Base-by-base conservation (phyloP, 345 rosid species). In the Sisymbrium irio region DNA sequence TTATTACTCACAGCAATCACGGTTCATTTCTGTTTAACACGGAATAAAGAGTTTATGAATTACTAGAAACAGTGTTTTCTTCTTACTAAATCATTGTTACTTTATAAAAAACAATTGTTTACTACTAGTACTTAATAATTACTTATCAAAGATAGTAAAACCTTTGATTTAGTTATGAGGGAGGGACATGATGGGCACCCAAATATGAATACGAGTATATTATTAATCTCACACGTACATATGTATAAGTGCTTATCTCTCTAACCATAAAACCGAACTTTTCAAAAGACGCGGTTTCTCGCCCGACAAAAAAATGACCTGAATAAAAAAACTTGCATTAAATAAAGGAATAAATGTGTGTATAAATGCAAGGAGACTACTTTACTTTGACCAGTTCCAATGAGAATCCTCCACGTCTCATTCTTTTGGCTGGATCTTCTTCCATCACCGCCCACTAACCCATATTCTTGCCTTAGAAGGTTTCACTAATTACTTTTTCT, bases 211-310 rank as follows among this genome's bases (percentile, higher is more conserved):
- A 0, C 64, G 14, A 63, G 22, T 46, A 63, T 5, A 63, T 5
- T 11, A 36, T 3, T 11, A 46, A 19, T 9, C 40, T 27, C 67
- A 74, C 68, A 68, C 54, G 53, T 53, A 63, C 28, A 61, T 4
- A 56, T 15, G 12, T 53, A 14, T 28, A 20, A n/a, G 37, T 60
- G 15, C 18, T 37, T 74, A 64, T 71, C 9, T 53, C 9, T 53
- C 57, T 45, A 69, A 68, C 74, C 32, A 22, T 27, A 72, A 56
- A 42, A 75, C 67, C 56, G 61, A 62, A 79, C 72, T 70, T 65
- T 81, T 79, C 85, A 84, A 81, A 79, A 71, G 13, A 86, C 88
- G 84, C 88, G 86, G 88, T 79, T 86, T 86, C 78, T 71, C 53
- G 11, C 56, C 39, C 62, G 61, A 70, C 57, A 58, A 64, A 25